Evolutionary conservation across 2,329 filamentous ascomycete species (phyloP), one percentile per base, ranked within the genome.

Genomic region (Trichoderma koningii): DNA sequence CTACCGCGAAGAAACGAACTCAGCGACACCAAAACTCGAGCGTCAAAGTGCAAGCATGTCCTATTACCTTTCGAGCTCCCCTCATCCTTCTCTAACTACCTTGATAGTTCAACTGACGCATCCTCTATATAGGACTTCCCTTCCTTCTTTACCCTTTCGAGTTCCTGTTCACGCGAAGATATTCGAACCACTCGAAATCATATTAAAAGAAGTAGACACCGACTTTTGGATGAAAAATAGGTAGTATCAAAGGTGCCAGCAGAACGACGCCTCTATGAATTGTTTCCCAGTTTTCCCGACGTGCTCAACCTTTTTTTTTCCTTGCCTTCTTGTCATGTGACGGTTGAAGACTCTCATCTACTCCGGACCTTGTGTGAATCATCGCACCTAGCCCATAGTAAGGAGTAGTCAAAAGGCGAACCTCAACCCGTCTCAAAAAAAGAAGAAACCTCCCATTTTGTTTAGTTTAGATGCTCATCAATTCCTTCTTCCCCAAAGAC

Each of bases 221-320:
- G 30, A 34, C 7, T 34, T 38, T 38, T 38, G 1, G 34, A 38
- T 38, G 14, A 4, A 14, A 38, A 12, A 14, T 14, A 38, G 34
- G 34, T 53, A 63, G 57, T 38, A 63, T 63, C 50, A 63, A 55
- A 38, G 38, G 41, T 47, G 26, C 59, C 50, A 23, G 42, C 41
- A 63, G n/a, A 53, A 63, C 47, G 50, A 55, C 47, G 50, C 48
- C 50, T 63, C 60, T 63, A 63, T 63, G 55, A 30, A 2, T 30
- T 51, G 7, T 44, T 19, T 45, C 50, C 50, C 50, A 52, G 28
- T 38, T 38, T 38, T 14, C 12, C 34, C 34, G 9, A 14, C 14
- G 12, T 38, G 28, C 41, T 30, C 26, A 47, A 23, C 9, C 38
- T 53, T 21, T 12, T 38, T 53, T 15, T 26, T 7, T 12, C 21